Percentiles rank a stretch among this genome's conserved stretches.
Conservation (phyloP, 2,329 filamentous ascomycete species). For the Cercospora sp. region DNA sequence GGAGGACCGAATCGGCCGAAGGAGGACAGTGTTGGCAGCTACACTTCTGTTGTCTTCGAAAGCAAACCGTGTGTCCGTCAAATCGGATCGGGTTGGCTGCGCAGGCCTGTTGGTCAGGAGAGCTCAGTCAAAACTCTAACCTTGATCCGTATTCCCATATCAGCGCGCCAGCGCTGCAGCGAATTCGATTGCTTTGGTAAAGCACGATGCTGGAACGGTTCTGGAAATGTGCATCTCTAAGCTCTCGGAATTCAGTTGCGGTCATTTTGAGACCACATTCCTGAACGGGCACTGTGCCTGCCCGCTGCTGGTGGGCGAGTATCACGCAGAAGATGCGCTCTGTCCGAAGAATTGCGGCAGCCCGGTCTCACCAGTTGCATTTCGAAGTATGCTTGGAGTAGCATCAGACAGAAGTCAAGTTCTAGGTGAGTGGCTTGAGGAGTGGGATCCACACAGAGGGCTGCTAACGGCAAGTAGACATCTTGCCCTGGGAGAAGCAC, state of each 20-base stretch:
- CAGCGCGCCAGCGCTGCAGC: neutral
- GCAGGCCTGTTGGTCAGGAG: conserved; percentile 9
- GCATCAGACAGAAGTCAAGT: conserved; percentile 13
- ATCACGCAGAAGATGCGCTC: conserved; percentile 10
- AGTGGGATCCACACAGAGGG: neutral
- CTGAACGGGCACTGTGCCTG: conserved; percentile 26
- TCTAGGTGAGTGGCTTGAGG: neutral
- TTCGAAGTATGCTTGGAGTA: conserved; percentile 12
- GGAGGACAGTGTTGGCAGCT: neutral
- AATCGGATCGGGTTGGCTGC: conserved; percentile 2
- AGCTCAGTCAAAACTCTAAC: conserved; percentile 12
- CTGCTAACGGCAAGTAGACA: conserved; percentile 4
- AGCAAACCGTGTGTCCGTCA: neutral
- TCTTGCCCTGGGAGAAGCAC: conserved; percentile 15
- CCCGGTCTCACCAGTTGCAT: conserved; percentile 12
- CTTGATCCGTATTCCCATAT: neutral
- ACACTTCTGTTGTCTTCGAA: neutral
- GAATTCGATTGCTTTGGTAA: neutral
- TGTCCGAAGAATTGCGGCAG: conserved; percentile 18
- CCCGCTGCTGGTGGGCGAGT: conserved; percentile 21
- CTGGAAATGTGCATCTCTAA: conserved; percentile 24
- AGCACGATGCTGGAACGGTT: conserved; percentile 6
- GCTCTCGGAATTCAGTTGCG: conserved; percentile 21
- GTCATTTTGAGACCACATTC: conserved; percentile 22
- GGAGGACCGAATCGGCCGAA: neutral